Percentiles rank a stretch among this genome's conserved stretches.
Conservation (phyloP, 805 yeast species). For the Soucietia sequanensis region DNA sequence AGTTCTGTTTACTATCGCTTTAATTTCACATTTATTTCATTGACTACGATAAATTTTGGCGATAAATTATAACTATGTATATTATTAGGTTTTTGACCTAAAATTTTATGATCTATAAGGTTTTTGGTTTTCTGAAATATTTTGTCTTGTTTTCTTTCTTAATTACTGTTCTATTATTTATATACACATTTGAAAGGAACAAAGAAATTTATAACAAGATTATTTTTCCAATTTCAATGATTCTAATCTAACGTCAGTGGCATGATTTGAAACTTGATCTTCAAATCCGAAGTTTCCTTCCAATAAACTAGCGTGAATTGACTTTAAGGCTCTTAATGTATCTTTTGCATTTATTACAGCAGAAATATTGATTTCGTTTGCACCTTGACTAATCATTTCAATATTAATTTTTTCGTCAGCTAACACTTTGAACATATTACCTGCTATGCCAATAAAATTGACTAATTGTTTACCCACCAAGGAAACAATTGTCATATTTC, state of each 20-base stretch:
- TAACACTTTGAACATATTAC: constrained; percentile 90
- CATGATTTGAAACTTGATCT: constrained; percentile 19
- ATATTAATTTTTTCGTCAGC: constrained; percentile 91
- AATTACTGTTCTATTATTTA: too few relatives aligned
- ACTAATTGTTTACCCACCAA: constrained; percentile 97
- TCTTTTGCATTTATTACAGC: constrained; percentile 88
- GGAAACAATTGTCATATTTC: constrained; percentile 86
- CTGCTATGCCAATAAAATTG: constrained; percentile 94
- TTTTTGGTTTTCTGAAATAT: too few relatives aligned
- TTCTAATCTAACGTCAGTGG: constrained; percentile 32
- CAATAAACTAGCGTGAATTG: constrained; percentile 76
- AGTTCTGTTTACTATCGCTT: too few relatives aligned
- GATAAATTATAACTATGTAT: too few relatives aligned
- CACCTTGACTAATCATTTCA: constrained; percentile 98
- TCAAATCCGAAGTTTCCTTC: constrained; percentile 37
- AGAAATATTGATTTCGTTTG: constrained; percentile 94
- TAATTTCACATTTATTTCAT: too few relatives aligned
- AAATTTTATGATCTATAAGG: too few relatives aligned
- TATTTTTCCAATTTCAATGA: constrained; percentile 19
- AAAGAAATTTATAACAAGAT: too few relatives aligned
- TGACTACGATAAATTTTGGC: too few relatives aligned
- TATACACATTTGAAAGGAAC: too few relatives aligned
- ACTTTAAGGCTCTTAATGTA: constrained; percentile 79
- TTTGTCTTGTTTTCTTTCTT: too few relatives aligned
- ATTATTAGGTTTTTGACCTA: too few relatives aligned